Evolutionary conservation across 2,329 filamentous ascomycete genomes (phyloP).

Genomic region (Trichoderma breve): DNA sequence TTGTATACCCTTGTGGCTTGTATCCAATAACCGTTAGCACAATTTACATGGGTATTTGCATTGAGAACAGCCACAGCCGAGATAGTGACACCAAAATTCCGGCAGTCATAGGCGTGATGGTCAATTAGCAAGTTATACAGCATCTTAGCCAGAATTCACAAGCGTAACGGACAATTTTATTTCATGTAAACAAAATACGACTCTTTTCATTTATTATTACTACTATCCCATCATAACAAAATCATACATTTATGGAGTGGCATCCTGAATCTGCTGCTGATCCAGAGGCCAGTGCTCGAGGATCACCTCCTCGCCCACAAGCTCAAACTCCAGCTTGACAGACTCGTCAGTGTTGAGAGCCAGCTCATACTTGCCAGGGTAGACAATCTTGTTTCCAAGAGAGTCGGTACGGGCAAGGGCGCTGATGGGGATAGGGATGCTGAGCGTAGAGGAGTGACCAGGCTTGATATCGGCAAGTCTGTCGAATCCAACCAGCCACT

Average conservation of each 20-base stretch:
- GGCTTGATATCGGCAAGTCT: constrained; percentile 40
- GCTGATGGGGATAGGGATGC: constrained; percentile 42
- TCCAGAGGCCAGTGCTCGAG: constrained; percentile 10
- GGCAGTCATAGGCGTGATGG: background rate
- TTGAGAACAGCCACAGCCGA: background rate
- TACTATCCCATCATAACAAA: background rate
- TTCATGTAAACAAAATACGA: background rate
- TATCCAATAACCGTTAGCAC: background rate
- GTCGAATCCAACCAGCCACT: constrained; percentile 50
- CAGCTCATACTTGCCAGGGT: constrained; percentile 51
- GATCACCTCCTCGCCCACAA: constrained; percentile 38
- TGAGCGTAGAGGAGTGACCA: constrained; percentile 28
- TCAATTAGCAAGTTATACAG: background rate
- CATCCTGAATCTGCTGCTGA: constrained; percentile 1
- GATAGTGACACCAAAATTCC: background rate
- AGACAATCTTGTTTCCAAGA: constrained; percentile 49
- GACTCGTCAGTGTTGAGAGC: constrained; percentile 44
- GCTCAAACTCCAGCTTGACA: constrained; percentile 42
- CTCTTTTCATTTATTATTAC: constrained; percentile 1
- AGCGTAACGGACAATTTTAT: rapidly evolving
- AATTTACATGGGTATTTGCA: background rate
- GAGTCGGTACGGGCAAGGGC: constrained; percentile 49
- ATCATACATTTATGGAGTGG: constrained; percentile 2
- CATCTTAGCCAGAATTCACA: background rate
- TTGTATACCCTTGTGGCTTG: background rate